Evolutionary conservation across 176 grass and related monocot genomes (phyloP).

Genomic region (Cenchrus fungigraminus): DNA sequence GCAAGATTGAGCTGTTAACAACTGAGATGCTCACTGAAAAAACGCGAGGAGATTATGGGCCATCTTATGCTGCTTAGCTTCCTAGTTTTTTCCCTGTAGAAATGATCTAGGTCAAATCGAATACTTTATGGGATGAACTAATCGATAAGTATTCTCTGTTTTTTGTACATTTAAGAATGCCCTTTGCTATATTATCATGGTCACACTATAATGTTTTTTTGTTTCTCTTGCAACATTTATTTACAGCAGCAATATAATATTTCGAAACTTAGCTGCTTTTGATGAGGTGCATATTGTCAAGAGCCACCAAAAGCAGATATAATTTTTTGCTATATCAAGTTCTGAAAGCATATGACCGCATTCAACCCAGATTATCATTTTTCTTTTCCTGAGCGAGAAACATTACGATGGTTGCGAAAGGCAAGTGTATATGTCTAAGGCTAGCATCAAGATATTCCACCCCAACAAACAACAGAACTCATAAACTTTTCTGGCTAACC

Average conservation of each 20-base stretch:
- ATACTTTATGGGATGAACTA: constrained; percentile 12
- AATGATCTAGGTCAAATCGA: constrained; percentile 23
- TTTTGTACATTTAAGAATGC: constrained; percentile 10
- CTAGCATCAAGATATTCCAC: constrained; percentile 18
- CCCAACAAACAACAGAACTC: neutral
- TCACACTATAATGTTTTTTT: neutral
- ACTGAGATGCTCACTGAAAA: constrained; percentile 16
- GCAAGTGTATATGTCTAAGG: too few species aligned
- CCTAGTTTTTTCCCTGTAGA: neutral
- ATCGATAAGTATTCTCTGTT: constrained; percentile 27
- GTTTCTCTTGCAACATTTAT: neutral
- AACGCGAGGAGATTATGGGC: neutral
- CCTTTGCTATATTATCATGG: constrained; percentile 23
- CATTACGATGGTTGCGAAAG: too few species aligned
- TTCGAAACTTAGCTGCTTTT: neutral
- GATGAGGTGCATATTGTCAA: neutral
- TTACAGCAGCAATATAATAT: constrained; percentile 7
- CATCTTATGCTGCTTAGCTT: constrained; percentile 22
- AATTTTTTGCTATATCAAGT: neutral
- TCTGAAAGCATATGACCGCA: neutral
- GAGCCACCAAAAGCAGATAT: neutral
- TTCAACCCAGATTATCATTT: neutral
- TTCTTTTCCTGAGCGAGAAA: too few species aligned
- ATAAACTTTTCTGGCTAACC: neutral
- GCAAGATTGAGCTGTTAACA: constrained; percentile 23